Conservation (phyloP, 108 stramenopile species). For the Nitzschia putrida region DNA sequence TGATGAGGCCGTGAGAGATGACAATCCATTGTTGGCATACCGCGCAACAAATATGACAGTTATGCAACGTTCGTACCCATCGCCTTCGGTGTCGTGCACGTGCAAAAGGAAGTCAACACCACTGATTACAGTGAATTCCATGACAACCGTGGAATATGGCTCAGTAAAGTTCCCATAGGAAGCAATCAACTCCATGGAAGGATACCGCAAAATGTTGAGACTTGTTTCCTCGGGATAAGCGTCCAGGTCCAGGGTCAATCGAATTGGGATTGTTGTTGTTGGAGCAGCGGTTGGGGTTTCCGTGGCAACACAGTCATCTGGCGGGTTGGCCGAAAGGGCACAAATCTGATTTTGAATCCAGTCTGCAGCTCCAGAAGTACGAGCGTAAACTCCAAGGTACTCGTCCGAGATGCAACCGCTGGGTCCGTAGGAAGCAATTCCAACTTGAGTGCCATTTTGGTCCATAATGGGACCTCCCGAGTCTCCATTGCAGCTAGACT, state of each 20-base stretch:
- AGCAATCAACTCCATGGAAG: not conserved
- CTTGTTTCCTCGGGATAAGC: not conserved
- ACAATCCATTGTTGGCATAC: not conserved
- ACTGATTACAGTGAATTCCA: not conserved
- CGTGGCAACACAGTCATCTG: conserved; percentile 12
- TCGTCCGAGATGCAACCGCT: conserved; percentile 37
- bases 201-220: too few relatives aligned
- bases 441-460: conserved; percentile 15
- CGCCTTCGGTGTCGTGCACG: not conserved
- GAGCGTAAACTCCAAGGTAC: conserved; percentile 52
- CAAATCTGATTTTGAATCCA: conserved; percentile 52
- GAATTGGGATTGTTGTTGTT: not conserved
- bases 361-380: conserved; percentile 27
- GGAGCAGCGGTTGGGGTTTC: too few relatives aligned
- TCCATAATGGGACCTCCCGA: conserved; percentile 27
- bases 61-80: conserved; percentile 1
- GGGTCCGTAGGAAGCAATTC: conserved; percentile 29
- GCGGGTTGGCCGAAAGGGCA: conserved; percentile 21
- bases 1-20: not conserved
- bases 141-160: not conserved
- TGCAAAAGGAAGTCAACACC: too few relatives aligned
- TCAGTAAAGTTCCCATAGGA: not conserved
- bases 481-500: conserved; percentile 6
- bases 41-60: not conserved
- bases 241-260: not conserved